Evolutionary conservation across 805 yeast genomes (phyloP).

Genomic region (Danielia oregonensis): DNA sequence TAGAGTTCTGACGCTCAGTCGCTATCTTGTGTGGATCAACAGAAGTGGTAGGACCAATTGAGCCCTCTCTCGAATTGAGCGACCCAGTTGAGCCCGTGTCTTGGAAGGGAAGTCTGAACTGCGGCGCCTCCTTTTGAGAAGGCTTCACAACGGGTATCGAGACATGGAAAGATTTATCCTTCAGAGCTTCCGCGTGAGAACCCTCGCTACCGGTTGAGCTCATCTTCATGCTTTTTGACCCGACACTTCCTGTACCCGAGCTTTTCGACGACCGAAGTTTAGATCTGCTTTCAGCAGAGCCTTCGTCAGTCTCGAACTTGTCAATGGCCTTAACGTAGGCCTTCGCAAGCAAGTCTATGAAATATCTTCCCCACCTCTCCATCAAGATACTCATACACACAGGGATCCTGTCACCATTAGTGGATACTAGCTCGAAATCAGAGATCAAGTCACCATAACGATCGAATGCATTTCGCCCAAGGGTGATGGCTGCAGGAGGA

Average conservation of each 20-base stretch:
- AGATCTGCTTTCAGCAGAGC: constrained; percentile 3
- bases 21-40: constrained; percentile 24
- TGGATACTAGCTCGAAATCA: constrained; percentile 67
- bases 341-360: constrained; percentile 56
- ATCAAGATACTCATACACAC: constrained; percentile 58
- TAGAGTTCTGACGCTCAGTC: constrained; percentile 10
- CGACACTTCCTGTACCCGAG: constrained; percentile 4
- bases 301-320: constrained; percentile 30
- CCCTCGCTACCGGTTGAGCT: constrained; percentile 5
- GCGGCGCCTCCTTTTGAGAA: constrained; percentile 43
- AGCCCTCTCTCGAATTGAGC: constrained; percentile 7
- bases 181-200: constrained; percentile 5
- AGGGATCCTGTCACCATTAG: constrained; percentile 67
- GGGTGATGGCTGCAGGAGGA: constrained; percentile 72
- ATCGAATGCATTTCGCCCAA: constrained; percentile 73
- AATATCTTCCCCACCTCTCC: constrained; percentile 75
- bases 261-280: constrained; percentile 9
- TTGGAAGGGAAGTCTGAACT: constrained; percentile 69
- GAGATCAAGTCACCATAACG: constrained; percentile 59
- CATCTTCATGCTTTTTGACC: not conserved
- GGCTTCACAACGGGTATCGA: constrained; percentile 23
- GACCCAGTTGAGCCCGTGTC: constrained; percentile 25
- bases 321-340: constrained; percentile 61
- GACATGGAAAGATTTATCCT: constrained; percentile 15
- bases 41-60: constrained; percentile 8